A percentile compares a stretch with the other conserved stretches of the same genome.
Evolutionary conservation across 2,329 filamentous ascomycete genomes (phyloP).

Genomic region (Pestalotiopsis sp.): DNA sequence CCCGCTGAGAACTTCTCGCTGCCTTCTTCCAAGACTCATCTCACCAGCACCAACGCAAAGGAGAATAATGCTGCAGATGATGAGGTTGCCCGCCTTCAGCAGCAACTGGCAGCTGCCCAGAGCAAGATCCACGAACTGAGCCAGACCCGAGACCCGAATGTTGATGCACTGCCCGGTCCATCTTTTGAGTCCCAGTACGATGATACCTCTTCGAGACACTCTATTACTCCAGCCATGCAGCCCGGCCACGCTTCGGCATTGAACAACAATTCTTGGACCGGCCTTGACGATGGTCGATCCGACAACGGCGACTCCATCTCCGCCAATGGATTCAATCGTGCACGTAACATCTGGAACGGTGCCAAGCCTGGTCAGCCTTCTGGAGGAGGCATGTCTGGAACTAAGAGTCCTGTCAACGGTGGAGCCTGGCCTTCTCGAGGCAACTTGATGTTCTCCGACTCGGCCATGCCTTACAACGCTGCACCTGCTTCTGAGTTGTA

Average conservation of each 20-base stretch:
- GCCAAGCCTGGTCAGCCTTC: constrained; percentile 38
- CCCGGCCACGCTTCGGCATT: not conserved
- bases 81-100: constrained; percentile 69
- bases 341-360: constrained; percentile 59
- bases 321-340: constrained; percentile 52
- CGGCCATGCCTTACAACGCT: constrained; percentile 34
- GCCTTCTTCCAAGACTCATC: constrained; percentile 51
- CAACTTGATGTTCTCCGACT: constrained; percentile 44
- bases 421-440: constrained; percentile 52
- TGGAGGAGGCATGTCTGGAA: constrained; percentile 28
- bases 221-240: constrained; percentile 8
- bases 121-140: constrained; percentile 70
- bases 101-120: constrained; percentile 72
- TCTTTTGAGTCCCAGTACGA: constrained; percentile 28
- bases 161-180: constrained; percentile 55
- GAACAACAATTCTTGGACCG: constrained; percentile 53
- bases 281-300: constrained; percentile 57
- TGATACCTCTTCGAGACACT: constrained; percentile 21
- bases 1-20: constrained; percentile 58
- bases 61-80: constrained; percentile 46
- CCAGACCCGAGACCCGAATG: constrained; percentile 62
- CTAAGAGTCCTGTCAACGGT: constrained; percentile 37
- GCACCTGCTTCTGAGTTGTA: constrained; percentile 40
- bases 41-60: constrained; percentile 53
- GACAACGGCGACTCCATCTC: constrained; percentile 60